phyloP scores from a whole-genome alignment of 306 rosid genomes.

The Sphenostylis stenocarpa region DNA sequence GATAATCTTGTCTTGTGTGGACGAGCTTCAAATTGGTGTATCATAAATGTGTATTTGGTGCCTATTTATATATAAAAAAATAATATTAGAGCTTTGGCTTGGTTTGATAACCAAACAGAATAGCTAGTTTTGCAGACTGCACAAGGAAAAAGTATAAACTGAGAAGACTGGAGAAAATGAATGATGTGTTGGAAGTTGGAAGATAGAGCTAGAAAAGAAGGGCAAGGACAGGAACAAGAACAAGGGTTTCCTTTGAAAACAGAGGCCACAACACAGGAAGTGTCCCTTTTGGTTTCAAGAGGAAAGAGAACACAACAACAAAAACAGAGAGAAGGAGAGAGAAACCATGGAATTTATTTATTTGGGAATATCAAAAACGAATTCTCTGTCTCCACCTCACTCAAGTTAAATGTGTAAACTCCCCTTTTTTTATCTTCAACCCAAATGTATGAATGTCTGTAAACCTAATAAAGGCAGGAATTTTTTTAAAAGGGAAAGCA shows the following conservation, averaged over 20 bases:
- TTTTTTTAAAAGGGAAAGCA: background rate
- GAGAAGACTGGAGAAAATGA: background rate
- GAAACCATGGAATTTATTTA: constrained; percentile 5
- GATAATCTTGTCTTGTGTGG: constrained; percentile 25
- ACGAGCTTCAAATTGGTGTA: constrained; percentile 38
- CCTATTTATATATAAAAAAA: constrained; percentile 9
- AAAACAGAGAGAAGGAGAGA: background rate
- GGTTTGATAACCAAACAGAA: constrained; percentile 14
- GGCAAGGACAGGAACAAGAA: background rate
- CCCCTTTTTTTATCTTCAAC: background rate
- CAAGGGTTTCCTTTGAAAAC: constrained; percentile 37
- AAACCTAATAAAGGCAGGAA: background rate
- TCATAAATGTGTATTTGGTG: constrained; percentile 37
- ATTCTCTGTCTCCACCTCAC: background rate
- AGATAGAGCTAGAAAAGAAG: constrained; percentile 1
- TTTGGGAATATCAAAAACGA: background rate
- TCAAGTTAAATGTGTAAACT: background rate
- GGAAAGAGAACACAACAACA: constrained; percentile 12
- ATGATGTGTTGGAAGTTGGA: constrained; percentile 19
- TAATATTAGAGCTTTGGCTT: constrained; percentile 11
- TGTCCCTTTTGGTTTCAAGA: constrained; percentile 18
- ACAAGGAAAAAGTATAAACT: background rate
- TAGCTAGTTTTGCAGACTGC: constrained; percentile 10
- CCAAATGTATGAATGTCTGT: constrained; percentile 12
- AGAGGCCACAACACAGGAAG: constrained; percentile 21